Conservation (phyloP, 371 early-diverging fungal species). For the Cokeromyces recurvatus region DNA sequence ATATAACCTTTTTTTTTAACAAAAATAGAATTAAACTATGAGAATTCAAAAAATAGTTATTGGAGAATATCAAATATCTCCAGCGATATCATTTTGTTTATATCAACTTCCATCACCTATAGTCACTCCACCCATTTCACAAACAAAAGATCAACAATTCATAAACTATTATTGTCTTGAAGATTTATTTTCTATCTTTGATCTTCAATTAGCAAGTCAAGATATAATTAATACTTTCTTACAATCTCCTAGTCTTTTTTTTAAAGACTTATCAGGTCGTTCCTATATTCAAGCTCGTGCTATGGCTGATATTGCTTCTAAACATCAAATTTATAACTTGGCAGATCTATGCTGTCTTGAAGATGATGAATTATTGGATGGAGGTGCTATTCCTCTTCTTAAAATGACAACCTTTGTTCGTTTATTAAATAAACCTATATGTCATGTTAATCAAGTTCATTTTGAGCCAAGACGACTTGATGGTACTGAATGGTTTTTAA, state of each 20-base stretch:
- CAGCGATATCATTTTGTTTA: slow-evolving; percentile 8
- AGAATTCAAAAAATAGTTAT: slow-evolving; percentile 9
- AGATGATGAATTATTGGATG: slow-evolving; percentile 5
- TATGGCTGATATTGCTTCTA: slow-evolving; percentile 12
- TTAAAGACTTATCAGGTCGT: slow-evolving; percentile 10
- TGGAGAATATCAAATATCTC: slow-evolving; percentile 13
- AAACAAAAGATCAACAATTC: neutral
- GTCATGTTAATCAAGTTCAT: neutral
- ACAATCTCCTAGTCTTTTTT: slow-evolving; percentile 8
- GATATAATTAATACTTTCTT: slow-evolving; percentile 2
- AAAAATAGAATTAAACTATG: too few relatives aligned
- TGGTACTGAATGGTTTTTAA: slow-evolving; percentile 14
- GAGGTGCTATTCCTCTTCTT: slow-evolving; percentile 11
- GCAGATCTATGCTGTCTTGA: slow-evolving; percentile 9
- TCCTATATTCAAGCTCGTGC: slow-evolving; percentile 7
- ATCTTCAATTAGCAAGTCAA: slow-evolving; percentile 3
- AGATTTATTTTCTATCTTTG: slow-evolving; percentile 13
- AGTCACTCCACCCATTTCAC: slow-evolving; percentile 6
- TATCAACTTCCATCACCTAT: slow-evolving; percentile 16
- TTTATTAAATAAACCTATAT: neutral
- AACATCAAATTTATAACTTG: slow-evolving; percentile 1
- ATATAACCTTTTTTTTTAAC: too few relatives aligned
- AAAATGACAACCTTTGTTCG: slow-evolving; percentile 12
- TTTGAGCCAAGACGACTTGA: slow-evolving; percentile 6
- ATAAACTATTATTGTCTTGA: slow-evolving; percentile 14